Evolutionary conservation across 768 basidiomycete genomes (phyloP), one percentile per base, ranked within the genome.

Genomic region (Tremella fuciformis): DNA sequence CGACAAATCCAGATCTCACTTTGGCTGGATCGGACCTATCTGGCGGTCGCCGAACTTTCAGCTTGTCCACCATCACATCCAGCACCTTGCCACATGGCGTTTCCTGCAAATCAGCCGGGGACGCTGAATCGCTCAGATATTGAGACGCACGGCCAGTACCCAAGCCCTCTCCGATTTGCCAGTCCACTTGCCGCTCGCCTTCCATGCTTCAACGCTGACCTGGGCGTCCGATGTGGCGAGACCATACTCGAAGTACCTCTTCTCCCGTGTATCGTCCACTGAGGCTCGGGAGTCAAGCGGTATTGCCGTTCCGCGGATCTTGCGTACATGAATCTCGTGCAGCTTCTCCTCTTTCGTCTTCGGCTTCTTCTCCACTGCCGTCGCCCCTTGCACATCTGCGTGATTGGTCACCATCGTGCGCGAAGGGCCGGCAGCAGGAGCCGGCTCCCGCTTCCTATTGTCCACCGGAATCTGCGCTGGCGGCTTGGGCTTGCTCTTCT

Each of bases 341-440:
- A 70, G 15, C 49, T 66, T 73, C 21, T 66, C 68, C 9, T 58
- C 63, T 59, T 67, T 69, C 9, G 38, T 70, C 56, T 68, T 71
- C 16, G 44, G 11, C 41, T 58, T 67, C 26, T 39, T 34, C 51
- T 37, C 51, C 38, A n/a, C 38, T 13, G 13, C 51, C 8, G 11
- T 37, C 38, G 25, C 49, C 18, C 6, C 18, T 8, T 18, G 25
- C 3, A 25, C 18, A 21, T 21, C 19, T 8, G 49, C 16, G 3
- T 21, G 19, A 50, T 11, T 34, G 4, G 29, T 34, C 11, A 11
- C 11, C 6, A 34, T 11, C 6, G 29, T 4, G 4, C 29, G 29
- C 29, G 29, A 34, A 34, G 29, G 29, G 4, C 29, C 29, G 29
- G 29, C 29, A 34, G 29, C 11, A 34, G 29, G 6, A 37, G n/a